phyloP scores from a whole-genome alignment of 192 early-diverging fungal genomes.

The Blastocladiella britannica region DNA sequence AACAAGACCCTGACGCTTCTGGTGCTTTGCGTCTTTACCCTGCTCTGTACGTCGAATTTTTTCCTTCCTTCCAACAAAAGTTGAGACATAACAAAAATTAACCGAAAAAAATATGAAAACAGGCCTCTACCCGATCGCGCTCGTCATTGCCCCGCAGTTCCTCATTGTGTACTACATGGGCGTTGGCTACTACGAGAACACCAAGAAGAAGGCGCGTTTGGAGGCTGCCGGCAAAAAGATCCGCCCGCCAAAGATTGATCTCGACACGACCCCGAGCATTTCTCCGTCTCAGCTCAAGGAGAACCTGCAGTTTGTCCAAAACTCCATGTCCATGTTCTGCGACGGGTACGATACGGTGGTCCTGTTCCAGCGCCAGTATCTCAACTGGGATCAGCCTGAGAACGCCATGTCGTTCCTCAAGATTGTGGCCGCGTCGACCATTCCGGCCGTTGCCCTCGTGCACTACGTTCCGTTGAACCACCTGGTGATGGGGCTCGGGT shows the following conservation, averaged over 20 bases:
- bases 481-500: slow-evolving; percentile 7
- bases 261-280: slow-evolving; percentile 2
- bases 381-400: slow-evolving; percentile 2
- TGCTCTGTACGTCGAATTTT: neutral
- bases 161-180: slow-evolving; percentile 14
- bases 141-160: slow-evolving; percentile 15
- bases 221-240: neutral
- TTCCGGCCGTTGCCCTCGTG: slow-evolving; percentile 3
- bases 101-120: too few relatives aligned
- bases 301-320: slow-evolving; percentile 30
- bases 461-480: slow-evolving; percentile 2
- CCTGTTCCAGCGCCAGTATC: neutral
- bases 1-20: slow-evolving; percentile 14
- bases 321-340: slow-evolving; percentile 21
- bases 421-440: slow-evolving; percentile 2
- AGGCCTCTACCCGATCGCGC: slow-evolving; percentile 20
- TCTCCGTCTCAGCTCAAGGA: slow-evolving; percentile 13
- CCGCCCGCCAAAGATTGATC: slow-evolving; percentile 2
- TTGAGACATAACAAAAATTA: too few relatives aligned
- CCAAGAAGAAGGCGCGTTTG: slow-evolving; percentile 9
- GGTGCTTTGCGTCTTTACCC: neutral
- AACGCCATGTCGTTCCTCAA: slow-evolving; percentile 3
- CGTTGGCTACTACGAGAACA: slow-evolving; percentile 15
- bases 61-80: slow-evolving; percentile 4
- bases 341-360: slow-evolving; percentile 1